Evolutionary conservation across 306 rosid species (phyloP).

Genomic region (Echinosophora koreensis): DNA sequence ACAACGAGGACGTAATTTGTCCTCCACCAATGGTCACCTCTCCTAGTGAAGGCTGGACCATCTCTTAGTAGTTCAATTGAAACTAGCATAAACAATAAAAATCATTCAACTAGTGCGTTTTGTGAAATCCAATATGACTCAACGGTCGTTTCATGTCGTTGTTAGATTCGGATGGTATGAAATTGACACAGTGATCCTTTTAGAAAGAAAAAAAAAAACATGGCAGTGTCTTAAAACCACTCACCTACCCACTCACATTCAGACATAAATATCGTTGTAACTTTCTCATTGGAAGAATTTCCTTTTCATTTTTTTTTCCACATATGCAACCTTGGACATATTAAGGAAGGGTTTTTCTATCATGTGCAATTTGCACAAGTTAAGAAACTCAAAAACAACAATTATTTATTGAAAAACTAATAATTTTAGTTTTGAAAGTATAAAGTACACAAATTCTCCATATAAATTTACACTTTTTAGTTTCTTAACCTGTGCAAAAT

Average conservation of each 20-base stretch:
- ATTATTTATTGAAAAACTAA: too few relatives aligned
- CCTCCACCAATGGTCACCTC: neutral
- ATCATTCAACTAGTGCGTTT: neutral
- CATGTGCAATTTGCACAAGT: too few relatives aligned
- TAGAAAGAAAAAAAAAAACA: neutral
- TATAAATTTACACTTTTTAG: too few relatives aligned
- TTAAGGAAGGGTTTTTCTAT: too few relatives aligned
- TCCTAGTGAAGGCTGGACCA: neutral
- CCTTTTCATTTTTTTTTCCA: too few relatives aligned
- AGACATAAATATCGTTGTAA: neutral
- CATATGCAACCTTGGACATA: too few relatives aligned
- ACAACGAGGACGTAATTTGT: neutral
- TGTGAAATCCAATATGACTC: neutral
- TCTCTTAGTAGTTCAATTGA: neutral
- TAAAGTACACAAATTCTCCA: too few relatives aligned
- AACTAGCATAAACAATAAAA: neutral
- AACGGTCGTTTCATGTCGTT: neutral
- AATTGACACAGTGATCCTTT: neutral
- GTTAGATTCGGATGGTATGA: neutral
- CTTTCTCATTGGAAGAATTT: neutral
- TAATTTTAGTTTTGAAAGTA: too few relatives aligned
- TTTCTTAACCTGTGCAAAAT: too few relatives aligned
- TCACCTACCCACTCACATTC: neutral
- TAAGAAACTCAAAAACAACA: too few relatives aligned
- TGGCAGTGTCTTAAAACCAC: neutral